A percentile compares a stretch with the other conserved stretches of the same genome.
phyloP scores from a whole-genome alignment of 495 filamentous ascomycete species.

The Jackrogersella multiformis region DNA sequence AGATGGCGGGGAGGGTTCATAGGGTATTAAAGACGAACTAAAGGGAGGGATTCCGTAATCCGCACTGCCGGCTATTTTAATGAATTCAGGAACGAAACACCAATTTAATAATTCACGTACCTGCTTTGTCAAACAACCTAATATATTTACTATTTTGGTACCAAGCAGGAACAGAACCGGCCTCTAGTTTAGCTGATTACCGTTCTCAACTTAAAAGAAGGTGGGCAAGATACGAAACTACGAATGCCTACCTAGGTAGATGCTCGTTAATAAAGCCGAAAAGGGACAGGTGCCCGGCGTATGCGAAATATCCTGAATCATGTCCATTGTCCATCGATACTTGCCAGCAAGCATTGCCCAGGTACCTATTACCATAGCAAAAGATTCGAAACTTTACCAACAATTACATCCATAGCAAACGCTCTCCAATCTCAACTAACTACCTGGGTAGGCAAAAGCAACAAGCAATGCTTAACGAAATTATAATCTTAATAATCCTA shows the following conservation, averaged over 20 bases:
- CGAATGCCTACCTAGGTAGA: background rate
- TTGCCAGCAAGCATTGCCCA: too few species aligned
- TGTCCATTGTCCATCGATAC: too few species aligned
- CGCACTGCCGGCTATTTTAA: slow-evolving; percentile 33
- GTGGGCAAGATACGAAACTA: slow-evolving; percentile 1
- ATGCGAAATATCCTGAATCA: slow-evolving; percentile 1
- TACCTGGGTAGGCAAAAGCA: slow-evolving; percentile 13
- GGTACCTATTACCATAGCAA: too few species aligned
- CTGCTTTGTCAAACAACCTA: slow-evolving; percentile 7
- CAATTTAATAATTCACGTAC: slow-evolving; percentile 16
- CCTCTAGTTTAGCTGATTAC: slow-evolving; percentile 1
- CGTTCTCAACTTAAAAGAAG: background rate
- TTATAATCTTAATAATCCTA: slow-evolving; percentile 1
- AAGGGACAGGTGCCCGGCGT: background rate
- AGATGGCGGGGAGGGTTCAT: slow-evolving; percentile 20
- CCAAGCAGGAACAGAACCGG: slow-evolving; percentile 17
- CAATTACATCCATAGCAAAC: background rate
- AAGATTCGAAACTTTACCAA: background rate
- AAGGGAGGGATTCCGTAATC: slow-evolving; percentile 24
- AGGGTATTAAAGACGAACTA: slow-evolving; percentile 3
- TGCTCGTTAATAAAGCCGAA: background rate
- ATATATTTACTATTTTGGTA: background rate
- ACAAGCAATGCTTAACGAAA: slow-evolving; percentile 6
- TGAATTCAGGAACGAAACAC: slow-evolving; percentile 35
- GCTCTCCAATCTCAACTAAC: slow-evolving; percentile 1